Evolutionary conservation across 345 rosid genomes (phyloP), one percentile per base, ranked within the genome.

Genomic region (Microcos paniculata): DNA sequence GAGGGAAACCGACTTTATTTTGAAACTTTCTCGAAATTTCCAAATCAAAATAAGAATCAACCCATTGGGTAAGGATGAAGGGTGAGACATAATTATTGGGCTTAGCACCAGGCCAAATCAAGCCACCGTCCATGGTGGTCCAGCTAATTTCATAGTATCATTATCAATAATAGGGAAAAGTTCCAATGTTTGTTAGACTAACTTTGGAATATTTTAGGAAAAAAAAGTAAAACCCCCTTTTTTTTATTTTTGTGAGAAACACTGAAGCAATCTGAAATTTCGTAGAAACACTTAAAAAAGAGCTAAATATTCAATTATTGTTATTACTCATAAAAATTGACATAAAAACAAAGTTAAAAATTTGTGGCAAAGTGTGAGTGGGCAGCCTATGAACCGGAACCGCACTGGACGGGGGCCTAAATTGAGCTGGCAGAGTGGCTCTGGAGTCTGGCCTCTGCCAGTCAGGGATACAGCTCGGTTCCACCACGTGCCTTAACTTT

Each of bases 71-170:
- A 7, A 35, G 40, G 40, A 3, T 35, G 3, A 35, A 35, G 40
- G 40, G 16, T 21, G 67, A 61, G 23, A 58, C 74, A 72, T n/a
- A 15, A 64, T 63, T 40, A 13, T 72, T 45, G 70, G 70, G 64
- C 70, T 76, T 19, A 42, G 75, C 76, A 62, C 10, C 23, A 15
- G 23, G 16, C 12, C 80, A 49, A 51, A 38, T 75, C 24, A 71
- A 2, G 42, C 79, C 80, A 72, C 76, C 76, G 83, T 58, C 82
- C 80, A 45, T 5, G 15, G 48, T 46, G 72, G 70, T 38, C 72
- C 77, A 33, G 5, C 15, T 15, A 19, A 13, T 0, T 28, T n/a
- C 8, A n/a, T 18, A n/a, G n/a, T n/a, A 43, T 66, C 40, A 73
- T 58, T 3, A 56, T 56, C 12, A 65, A 62, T 8, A 28, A 4